Conservation (phyloP, 345 rosid species). For the Pistacia integerrima region DNA sequence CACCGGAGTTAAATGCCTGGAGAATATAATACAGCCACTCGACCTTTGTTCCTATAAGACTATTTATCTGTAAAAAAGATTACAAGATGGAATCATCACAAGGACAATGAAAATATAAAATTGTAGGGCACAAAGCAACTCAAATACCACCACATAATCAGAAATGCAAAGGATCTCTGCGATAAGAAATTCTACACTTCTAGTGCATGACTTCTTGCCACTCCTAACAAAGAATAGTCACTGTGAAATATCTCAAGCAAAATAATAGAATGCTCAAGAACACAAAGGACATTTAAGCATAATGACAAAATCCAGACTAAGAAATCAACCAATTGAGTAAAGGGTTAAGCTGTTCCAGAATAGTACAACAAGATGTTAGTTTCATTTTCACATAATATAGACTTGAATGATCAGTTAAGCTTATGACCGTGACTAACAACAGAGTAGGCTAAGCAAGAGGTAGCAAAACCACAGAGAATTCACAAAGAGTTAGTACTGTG, state of each 20-base stretch:
- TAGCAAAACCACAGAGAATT: background rate
- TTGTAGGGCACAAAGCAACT: background rate
- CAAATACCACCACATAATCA: conserved; percentile 9
- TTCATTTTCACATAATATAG: background rate
- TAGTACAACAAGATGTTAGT: background rate
- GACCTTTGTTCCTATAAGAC: conserved; percentile 83
- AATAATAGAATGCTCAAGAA: background rate
- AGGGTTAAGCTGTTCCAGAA: background rate
- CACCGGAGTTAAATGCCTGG: conserved; percentile 90
- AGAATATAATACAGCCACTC: conserved; percentile 98
- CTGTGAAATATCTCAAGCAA: background rate
- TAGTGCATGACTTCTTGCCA: background rate
- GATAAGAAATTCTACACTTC: background rate
- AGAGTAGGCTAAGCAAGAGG: background rate
- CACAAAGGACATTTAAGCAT: background rate
- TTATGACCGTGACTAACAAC: background rate
- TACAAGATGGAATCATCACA: conserved; percentile 14
- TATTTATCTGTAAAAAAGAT: conserved; percentile 67
- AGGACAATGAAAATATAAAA: background rate
- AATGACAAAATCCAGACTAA: background rate
- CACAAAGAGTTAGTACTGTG: background rate
- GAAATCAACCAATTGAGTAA: background rate
- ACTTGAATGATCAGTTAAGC: background rate
- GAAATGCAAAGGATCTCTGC: conserved; percentile 1
- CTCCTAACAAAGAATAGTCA: background rate